Evolutionary conservation across 1,284 basidiomycete species (phyloP).

Genomic region (Rhodotorula sp.): DNA sequence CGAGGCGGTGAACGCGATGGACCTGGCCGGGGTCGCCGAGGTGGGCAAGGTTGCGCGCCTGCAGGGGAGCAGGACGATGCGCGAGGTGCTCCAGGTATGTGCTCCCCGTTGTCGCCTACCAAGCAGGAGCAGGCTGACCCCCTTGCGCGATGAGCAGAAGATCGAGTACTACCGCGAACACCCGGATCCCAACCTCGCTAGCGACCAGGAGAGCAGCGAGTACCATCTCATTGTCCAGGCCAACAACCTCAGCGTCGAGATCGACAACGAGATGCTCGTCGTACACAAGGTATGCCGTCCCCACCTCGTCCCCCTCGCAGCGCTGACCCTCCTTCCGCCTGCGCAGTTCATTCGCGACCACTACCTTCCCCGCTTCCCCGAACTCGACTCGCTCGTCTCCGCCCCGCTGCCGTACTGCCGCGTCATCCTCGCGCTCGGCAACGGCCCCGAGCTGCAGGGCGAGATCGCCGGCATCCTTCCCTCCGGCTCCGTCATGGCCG

Average conservation of each 20-base stretch:
- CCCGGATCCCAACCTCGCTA: conserved; percentile 68
- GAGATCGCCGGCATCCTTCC: conserved; percentile 79
- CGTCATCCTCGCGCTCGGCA: conserved; percentile 84
- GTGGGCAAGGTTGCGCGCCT: conserved; percentile 84
- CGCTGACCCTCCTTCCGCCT: background rate
- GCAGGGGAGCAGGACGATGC: conserved; percentile 80
- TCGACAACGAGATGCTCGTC: conserved; percentile 95
- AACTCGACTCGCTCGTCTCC: conserved; percentile 89
- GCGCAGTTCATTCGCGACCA: conserved; percentile 93
- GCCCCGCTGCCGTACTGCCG: conserved; percentile 88
- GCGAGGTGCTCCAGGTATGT: conserved; percentile 75
- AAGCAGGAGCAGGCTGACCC: background rate
- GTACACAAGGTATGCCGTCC: conserved; percentile 77
- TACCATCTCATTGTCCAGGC: conserved; percentile 95
- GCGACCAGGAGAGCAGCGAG: conserved; percentile 81
- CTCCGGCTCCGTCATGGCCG: conserved; percentile 92
- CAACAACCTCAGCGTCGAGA: conserved; percentile 96
- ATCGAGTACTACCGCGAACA: conserved; percentile 80
- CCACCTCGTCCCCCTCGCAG: background rate
- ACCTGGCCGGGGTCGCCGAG: conserved; percentile 77
- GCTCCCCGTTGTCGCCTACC: background rate
- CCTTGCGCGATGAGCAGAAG: conserved; percentile 60
- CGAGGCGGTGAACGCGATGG: conserved; percentile 90
- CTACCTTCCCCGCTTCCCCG: conserved; percentile 93
- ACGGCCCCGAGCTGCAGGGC: conserved; percentile 67